These are phyloP conservation scores for Coemansia sp. DNA, from an alignment of 192 early-diverging fungal species.

Conservation along the genomic window DNA sequence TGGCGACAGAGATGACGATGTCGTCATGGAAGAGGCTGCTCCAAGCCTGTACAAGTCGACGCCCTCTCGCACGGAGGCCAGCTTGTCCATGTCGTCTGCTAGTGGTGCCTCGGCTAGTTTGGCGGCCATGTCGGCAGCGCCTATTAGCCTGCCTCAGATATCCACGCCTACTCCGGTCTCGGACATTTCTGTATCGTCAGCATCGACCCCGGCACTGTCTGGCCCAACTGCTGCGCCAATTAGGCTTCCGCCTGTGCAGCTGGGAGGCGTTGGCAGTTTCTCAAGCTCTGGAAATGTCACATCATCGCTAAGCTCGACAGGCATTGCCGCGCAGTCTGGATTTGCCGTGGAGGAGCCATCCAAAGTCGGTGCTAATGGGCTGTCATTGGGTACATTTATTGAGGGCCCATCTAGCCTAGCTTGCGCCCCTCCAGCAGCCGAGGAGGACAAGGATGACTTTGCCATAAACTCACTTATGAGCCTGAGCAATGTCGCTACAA, in stretches of 20 bases:
- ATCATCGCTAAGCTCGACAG: slow-evolving; percentile 9
- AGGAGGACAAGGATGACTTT: slow-evolving; percentile 53
- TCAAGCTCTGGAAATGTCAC: slow-evolving; percentile 12
- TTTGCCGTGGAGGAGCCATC: slow-evolving; percentile 7
- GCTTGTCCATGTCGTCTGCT: slow-evolving; percentile 2
- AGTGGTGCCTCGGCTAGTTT: not conserved
- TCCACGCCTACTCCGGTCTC: slow-evolving; percentile 19
- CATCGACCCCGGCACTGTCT: slow-evolving; percentile 27
- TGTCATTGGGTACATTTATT: not conserved
- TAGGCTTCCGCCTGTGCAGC: slow-evolving; percentile 47
- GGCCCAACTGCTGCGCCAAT: slow-evolving; percentile 50
- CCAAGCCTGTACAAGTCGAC: slow-evolving; percentile 7
- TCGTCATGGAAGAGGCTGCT: slow-evolving; percentile 27
- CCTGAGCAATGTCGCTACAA: slow-evolving; percentile 45
- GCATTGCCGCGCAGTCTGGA: not conserved
- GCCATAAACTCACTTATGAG: slow-evolving; percentile 56
- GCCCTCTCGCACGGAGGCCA: not conserved
- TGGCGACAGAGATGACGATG: slow-evolving; percentile 38
- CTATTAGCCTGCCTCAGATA: slow-evolving; percentile 32
- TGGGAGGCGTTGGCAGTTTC: slow-evolving; percentile 21
- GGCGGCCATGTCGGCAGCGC: slow-evolving; percentile 23
- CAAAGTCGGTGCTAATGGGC: not conserved
- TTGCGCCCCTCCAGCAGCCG: slow-evolving; percentile 18
- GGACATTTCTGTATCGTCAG: slow-evolving; percentile 6
- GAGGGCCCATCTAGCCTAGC: slow-evolving; percentile 20